Conservation (phyloP, 2,329 filamentous ascomycete species). For the Alternaria sp. region DNA sequence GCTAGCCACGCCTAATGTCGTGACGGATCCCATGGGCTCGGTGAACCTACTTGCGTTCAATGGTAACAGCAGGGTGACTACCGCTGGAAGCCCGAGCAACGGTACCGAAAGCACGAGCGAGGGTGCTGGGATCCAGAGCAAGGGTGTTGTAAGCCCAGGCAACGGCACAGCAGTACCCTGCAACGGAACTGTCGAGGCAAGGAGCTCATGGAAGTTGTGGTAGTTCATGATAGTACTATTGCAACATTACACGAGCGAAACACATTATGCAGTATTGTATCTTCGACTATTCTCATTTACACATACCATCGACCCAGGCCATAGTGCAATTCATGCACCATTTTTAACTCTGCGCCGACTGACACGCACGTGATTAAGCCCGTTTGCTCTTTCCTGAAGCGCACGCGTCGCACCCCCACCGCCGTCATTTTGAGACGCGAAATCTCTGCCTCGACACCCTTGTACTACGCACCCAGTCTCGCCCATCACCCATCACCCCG, state of each 20-base stretch:
- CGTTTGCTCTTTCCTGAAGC: not conserved
- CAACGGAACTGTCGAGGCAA: not conserved
- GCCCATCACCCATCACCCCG: no score
- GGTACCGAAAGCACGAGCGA: not conserved
- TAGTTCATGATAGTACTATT: not conserved
- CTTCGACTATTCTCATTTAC: not conserved
- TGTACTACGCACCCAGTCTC: no score
- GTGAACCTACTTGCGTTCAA: slow-evolving; percentile 40
- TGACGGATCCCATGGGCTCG: slow-evolving; percentile 30
- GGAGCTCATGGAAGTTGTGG: not conserved
- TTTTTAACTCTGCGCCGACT: not conserved
- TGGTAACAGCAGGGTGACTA: slow-evolving; percentile 18
- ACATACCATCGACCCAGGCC: not conserved
- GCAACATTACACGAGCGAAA: not conserved
- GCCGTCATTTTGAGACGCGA: not conserved
- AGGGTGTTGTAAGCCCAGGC: not conserved
- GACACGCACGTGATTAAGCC: not conserved
- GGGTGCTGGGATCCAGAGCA: not conserved
- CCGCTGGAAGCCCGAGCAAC: not conserved
- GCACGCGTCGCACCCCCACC: not conserved
- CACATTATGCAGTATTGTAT: not conserved
- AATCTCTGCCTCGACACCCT: not conserved
- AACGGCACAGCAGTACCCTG: not conserved
- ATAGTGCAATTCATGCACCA: no score
- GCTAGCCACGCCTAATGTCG: slow-evolving; percentile 27